Base-by-base conservation (phyloP, 176 grass and related monocot species). In the Puccinellia tenuiflora region DNA sequence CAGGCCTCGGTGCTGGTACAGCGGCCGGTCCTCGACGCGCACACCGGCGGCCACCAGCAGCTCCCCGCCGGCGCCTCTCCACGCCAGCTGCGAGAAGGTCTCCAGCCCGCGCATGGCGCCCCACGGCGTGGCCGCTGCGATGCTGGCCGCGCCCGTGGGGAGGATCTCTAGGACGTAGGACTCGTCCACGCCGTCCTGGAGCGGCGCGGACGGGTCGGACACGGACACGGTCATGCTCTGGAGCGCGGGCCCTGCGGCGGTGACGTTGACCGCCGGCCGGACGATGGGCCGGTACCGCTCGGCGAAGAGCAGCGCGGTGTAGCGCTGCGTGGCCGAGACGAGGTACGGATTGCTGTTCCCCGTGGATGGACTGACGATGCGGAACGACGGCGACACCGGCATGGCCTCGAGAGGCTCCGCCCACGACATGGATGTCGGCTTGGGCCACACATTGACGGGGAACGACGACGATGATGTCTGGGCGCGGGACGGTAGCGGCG, bases 71-170 rank as follows among this genome's bases (percentile, higher is more conserved):
- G 3, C 3, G 2, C 16, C 21, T 15, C 68, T 78, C 83, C 90
- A 91, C 10, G 83, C 47, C 31, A 98, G 91, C 87, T 98, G 96
- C 55, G 92, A 95, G 83, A 95, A 83, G 20, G 91, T 90, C 77
- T 98, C 96, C n/a, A 98, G 83, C 56, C 96, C 96, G 75, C 71
- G 90, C 85, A 98, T 98, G 84, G 90, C 92, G 53, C 91, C 96
- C 96, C 96, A 98, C 59, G 85, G 71, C 75, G 96, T 95, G 73
- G 34, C 73, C 16, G 93, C 93, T 6, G 68, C 67, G 21, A 98
- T 20, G 53, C 77, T 78, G 30, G 40, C 80, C 13, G 40, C 17
- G 47, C 50, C 78, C 0, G 75, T 31, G 59, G 79, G 38, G 30
- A 79, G 72, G 39, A 98, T 77, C 72, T 79, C 83, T 66, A 98